A percentile compares a stretch with the other conserved stretches of the same genome.
Conservation (phyloP, 2,329 filamentous ascomycete species). For the Diaporthe helianthi region DNA sequence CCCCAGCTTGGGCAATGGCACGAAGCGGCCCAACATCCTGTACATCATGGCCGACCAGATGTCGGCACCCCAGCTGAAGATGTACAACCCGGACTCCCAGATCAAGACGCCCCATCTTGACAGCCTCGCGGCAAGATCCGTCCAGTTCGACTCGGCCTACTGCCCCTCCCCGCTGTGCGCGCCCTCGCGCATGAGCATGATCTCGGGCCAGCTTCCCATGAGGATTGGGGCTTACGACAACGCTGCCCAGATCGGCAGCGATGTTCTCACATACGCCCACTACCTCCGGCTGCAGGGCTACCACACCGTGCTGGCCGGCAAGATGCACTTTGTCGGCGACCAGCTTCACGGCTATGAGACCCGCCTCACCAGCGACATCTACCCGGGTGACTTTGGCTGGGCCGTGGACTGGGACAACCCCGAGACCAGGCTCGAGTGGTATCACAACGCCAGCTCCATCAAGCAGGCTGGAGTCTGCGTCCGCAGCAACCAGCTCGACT, state of each 20-base stretch:
- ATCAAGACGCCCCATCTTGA: constrained; percentile 95
- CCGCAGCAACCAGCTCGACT: constrained; percentile 93
- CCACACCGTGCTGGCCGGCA: constrained; percentile 88
- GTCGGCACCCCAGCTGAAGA: constrained; percentile 87
- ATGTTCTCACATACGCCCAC: constrained; percentile 90
- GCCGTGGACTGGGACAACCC: constrained; percentile 95
- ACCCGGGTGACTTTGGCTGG: constrained; percentile 94
- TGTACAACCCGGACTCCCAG: constrained; percentile 86
- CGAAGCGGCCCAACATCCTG: constrained; percentile 71
- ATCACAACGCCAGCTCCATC: constrained; percentile 94
- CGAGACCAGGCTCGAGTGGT: constrained; percentile 87
- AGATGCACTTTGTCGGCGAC: constrained; percentile 98
- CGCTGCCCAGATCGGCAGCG: constrained; percentile 81
- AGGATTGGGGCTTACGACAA: constrained; percentile 95
- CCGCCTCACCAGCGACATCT: constrained; percentile 92
- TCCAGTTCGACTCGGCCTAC: constrained; percentile 93
- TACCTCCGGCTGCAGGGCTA: constrained; percentile 87
- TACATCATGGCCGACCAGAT: constrained; percentile 99
- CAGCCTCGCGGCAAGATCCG: constrained; percentile 77
- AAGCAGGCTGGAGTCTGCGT: constrained; percentile 88
- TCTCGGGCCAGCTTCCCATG: constrained; percentile 88
- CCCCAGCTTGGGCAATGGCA: constrained; percentile 27
- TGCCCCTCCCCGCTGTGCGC: constrained; percentile 93
- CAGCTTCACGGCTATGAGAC: constrained; percentile 95
- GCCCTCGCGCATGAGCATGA: constrained; percentile 92